These are phyloP conservation scores for Arthrobotrys musiformis DNA, from an alignment of 2,329 filamentous ascomycete species.

Conservation along the genomic window DNA sequence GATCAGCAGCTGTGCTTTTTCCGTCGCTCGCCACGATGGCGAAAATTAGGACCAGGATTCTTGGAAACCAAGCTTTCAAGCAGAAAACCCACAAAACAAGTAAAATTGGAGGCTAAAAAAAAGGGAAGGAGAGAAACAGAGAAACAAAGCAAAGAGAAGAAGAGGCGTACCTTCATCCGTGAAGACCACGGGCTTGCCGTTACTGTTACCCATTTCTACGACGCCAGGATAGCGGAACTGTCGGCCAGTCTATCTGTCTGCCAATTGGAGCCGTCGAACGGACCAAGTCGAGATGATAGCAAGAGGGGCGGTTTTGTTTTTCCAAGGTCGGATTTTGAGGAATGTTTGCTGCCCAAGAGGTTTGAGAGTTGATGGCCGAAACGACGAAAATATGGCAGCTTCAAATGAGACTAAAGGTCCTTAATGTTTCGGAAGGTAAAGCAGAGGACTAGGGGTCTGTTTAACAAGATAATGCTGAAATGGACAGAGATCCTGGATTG, in stretches of 20 bases:
- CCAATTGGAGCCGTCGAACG: conserved; percentile 19
- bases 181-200: conserved; percentile 84
- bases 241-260: conserved; percentile 15
- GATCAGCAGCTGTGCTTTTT: conserved; percentile 56
- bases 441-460: conserved; percentile 1
- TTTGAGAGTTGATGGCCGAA: conserved; percentile 11
- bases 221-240: conserved; percentile 26
- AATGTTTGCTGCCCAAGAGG: conserved; percentile 9
- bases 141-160: conserved; percentile 14
- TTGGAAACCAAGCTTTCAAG: conserved; percentile 21
- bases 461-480: conserved; percentile 10
- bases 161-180: conserved; percentile 83
- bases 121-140: conserved; percentile 56
- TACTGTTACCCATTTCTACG: conserved; percentile 50
- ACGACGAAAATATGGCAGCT: conserved; percentile 4
- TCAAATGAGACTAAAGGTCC: not conserved
- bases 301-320: conserved; percentile 18
- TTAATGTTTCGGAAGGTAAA: conserved; percentile 6
- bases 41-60: conserved; percentile 46
- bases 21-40: conserved; percentile 53
- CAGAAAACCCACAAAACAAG: conserved; percentile 8
- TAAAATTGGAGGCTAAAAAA: not conserved
- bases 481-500: not conserved
- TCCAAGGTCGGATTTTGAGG: not conserved
- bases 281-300: conserved; percentile 1